Conservation (phyloP, 805 yeast species). For the Starmera dryadoides region DNA sequence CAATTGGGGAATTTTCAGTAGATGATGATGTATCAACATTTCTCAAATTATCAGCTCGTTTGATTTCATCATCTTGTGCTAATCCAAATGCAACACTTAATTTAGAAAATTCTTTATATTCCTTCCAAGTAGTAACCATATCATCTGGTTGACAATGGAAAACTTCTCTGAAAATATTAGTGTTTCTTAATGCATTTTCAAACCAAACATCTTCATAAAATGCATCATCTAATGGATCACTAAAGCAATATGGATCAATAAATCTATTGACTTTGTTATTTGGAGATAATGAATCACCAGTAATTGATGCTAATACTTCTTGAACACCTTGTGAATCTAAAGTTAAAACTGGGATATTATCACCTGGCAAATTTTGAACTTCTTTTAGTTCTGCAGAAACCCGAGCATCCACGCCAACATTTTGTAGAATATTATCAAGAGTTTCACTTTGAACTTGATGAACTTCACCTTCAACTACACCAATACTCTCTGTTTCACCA, state of each 20-base stretch:
- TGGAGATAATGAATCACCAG: constrained; percentile 24
- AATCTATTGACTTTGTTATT: constrained; percentile 28
- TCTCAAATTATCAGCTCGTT: constrained; percentile 4
- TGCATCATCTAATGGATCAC: constrained; percentile 76
- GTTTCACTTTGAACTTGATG: not conserved
- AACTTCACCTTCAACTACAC: not conserved
- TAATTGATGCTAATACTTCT: constrained; percentile 31
- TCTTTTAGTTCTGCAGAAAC: constrained; percentile 3
- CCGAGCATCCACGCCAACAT: not conserved
- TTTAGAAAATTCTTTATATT: constrained; percentile 66
- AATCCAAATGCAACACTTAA: constrained; percentile 48
- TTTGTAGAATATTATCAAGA: not conserved
- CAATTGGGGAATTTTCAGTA: constrained; percentile 1
- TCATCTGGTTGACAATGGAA: constrained; percentile 96
- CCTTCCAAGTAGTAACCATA: constrained; percentile 82
- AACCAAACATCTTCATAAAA: constrained; percentile 86
- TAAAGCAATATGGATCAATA: constrained; percentile 83
- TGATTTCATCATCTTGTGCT: constrained; percentile 23
- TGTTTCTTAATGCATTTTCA: constrained; percentile 76
- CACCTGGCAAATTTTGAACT: constrained; percentile 17
- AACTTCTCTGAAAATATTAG: constrained; percentile 71
- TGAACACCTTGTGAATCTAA: constrained; percentile 36
- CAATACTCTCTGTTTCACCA: not conserved
- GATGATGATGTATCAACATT: not conserved
- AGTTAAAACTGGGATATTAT: constrained; percentile 31